Conservation (phyloP, 2,329 filamentous ascomycete genomes). For the Xylariaceae sp. region DNA sequence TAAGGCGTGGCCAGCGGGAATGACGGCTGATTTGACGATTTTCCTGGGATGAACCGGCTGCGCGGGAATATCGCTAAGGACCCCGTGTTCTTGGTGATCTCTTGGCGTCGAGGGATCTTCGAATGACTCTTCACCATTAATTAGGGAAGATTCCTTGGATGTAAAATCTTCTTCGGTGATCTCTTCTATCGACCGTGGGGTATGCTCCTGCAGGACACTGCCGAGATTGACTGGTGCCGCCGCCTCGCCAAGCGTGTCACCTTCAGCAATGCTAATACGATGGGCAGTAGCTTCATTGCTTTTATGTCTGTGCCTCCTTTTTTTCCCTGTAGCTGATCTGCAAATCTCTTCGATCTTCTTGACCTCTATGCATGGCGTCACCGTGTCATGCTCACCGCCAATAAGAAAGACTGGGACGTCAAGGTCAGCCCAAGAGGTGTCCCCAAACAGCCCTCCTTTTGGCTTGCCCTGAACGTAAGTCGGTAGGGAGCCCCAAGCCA, state of each 20-base stretch:
- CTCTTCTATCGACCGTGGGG: constrained; percentile 38
- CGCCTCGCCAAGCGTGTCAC: constrained; percentile 43
- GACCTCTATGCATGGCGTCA: constrained; percentile 70
- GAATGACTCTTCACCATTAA: constrained; percentile 27
- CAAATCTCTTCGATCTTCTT: constrained; percentile 57
- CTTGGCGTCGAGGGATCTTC: constrained; percentile 45
- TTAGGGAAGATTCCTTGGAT: constrained; percentile 25
- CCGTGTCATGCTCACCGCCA: constrained; percentile 68
- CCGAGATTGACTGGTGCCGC: constrained; percentile 46
- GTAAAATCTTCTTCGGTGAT: constrained; percentile 39
- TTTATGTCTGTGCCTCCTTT: background rate
- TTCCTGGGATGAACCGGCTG: constrained; percentile 47
- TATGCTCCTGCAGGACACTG: constrained; percentile 29
- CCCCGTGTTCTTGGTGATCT: constrained; percentile 40
- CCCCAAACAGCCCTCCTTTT: constrained; percentile 63
- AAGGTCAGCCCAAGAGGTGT: constrained; percentile 67
- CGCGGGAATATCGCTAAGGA: constrained; percentile 40
- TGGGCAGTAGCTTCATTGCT: constrained; percentile 5
- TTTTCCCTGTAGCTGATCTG: constrained; percentile 11
- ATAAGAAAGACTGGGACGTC: constrained; percentile 72
- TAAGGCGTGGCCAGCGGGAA: constrained; percentile 77
- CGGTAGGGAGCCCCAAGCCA: constrained; percentile 70
- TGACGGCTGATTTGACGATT: constrained; percentile 62
- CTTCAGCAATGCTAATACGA: constrained; percentile 11
- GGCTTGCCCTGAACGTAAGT: constrained; percentile 50